Conservation (phyloP, 352 stramenopile species). For the Pythium oligandrum region DNA sequence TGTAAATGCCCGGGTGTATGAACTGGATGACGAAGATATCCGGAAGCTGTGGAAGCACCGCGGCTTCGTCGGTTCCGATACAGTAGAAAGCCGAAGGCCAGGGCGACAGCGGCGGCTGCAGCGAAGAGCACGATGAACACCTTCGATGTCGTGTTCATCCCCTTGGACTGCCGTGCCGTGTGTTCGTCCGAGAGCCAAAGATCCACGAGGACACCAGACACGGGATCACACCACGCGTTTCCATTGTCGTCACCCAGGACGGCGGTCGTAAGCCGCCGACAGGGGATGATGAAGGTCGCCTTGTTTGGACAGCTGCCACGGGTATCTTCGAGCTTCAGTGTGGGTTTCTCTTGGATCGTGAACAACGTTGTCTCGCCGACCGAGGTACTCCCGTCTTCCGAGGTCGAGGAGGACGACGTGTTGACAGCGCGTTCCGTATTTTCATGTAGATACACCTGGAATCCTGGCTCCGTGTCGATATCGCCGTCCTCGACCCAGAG, state of each 20-base stretch:
- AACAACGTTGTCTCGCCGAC: conserved; percentile 5
- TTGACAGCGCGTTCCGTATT: too few species aligned
- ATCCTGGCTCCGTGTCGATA: conserved; percentile 9
- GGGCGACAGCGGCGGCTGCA: background rate
- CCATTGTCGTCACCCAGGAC: background rate
- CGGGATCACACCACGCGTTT: conserved; percentile 13
- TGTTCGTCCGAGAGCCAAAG: conserved; percentile 14
- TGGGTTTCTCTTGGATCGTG: conserved; percentile 14
- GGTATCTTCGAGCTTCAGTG: conserved; percentile 9
- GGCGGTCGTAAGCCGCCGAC: conserved; percentile 4
- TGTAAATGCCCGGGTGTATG: too few species aligned
- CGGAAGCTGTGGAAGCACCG: conserved; percentile 2
- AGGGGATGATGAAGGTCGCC: conserved; percentile 20
- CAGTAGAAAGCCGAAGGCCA: conserved; percentile 1
- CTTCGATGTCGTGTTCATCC: background rate
- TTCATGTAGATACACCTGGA: conserved; percentile 6
- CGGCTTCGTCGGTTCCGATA: background rate
- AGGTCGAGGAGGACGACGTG: too few species aligned
- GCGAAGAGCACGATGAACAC: conserved; percentile 11
- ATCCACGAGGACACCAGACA: conserved; percentile 9
- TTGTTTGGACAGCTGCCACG: conserved; percentile 15
- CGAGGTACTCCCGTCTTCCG: background rate
- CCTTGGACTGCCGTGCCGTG: background rate
- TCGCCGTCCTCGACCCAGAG: conserved; percentile 18
- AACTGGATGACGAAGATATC: background rate